phyloP scores from a whole-genome alignment of 345 rosid species.

The Nasturtium officinale region DNA sequence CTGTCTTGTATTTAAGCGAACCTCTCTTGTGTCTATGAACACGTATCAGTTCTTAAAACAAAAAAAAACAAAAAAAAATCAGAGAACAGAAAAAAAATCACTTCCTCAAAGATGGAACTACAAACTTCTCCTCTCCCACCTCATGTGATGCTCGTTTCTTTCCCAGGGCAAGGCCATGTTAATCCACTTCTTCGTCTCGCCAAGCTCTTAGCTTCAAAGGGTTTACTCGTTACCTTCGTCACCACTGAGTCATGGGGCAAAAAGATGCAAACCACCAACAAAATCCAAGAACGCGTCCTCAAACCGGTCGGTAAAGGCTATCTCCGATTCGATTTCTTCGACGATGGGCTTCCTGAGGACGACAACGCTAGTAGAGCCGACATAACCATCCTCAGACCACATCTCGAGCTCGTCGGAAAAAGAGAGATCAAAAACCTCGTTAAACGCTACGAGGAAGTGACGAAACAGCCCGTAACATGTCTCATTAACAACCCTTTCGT shows the following conservation, averaged over 20 bases:
- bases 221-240: constrained; percentile 71
- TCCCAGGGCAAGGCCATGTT: constrained; percentile 85
- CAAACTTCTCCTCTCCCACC: constrained; percentile 44
- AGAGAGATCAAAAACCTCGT: constrained; percentile 53
- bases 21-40: neutral
- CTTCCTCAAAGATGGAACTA: constrained; percentile 42
- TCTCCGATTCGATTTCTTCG: constrained; percentile 69
- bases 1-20: constrained; percentile 14
- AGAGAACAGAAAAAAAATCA: neutral
- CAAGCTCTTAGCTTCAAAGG: constrained; percentile 75
- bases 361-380: constrained; percentile 52
- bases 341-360: constrained; percentile 63
- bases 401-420: constrained; percentile 59
- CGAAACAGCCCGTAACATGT: constrained; percentile 71
- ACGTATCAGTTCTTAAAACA: neutral
- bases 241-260: constrained; percentile 55
- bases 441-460: constrained; percentile 47
- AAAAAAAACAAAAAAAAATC: neutral
- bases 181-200: constrained; percentile 84
- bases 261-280: constrained; percentile 56
- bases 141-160: constrained; percentile 75
- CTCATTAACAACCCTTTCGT: constrained; percentile 81
- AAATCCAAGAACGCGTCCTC: constrained; percentile 48
- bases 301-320: constrained; percentile 66
- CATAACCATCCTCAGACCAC: constrained; percentile 38